Evolutionary conservation across 2,329 filamentous ascomycete genomes (phyloP).

Genomic region (Trichoderma lentiforme): DNA sequence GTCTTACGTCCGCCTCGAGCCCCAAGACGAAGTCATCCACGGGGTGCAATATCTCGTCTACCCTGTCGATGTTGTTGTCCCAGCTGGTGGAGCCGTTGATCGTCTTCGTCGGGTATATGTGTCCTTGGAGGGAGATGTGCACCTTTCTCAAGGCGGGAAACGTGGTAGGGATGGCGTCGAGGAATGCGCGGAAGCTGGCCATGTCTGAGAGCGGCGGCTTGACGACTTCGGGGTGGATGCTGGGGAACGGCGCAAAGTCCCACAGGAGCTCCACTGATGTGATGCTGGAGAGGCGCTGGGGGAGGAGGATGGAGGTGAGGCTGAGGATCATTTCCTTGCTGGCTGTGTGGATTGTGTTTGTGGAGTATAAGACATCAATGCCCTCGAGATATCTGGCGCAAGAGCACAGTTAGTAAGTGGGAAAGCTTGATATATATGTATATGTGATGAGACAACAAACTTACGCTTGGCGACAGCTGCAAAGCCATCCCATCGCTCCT

Average conservation of each 20-base stretch:
- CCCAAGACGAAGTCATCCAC: slow-evolving; percentile 25
- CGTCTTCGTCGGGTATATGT: slow-evolving; percentile 1
- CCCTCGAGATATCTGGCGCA: slow-evolving; percentile 28
- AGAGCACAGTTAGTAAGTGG: background rate
- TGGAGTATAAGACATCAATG: slow-evolving; percentile 30
- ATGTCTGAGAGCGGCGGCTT: slow-evolving; percentile 7
- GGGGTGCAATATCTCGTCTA: slow-evolving; percentile 5
- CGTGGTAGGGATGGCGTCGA: slow-evolving; percentile 19
- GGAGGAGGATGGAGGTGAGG: slow-evolving; percentile 22
- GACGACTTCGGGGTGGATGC: background rate
- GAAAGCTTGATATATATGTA: background rate
- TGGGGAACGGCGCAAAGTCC: slow-evolving; percentile 22
- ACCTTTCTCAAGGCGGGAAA: slow-evolving; percentile 21
- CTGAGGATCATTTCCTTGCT: slow-evolving; percentile 23
- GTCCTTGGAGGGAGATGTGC: slow-evolving; percentile 23
- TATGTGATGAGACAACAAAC: background rate
- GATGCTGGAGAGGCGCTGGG: slow-evolving; percentile 24
- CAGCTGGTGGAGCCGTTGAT: background rate
- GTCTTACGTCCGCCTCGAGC: slow-evolving; percentile 17
- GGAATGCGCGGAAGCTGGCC: slow-evolving; percentile 21
- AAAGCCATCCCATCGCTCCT: slow-evolving; percentile 32
- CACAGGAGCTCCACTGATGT: slow-evolving; percentile 27
- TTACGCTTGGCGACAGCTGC: slow-evolving; percentile 31
- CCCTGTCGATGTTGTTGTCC: background rate
- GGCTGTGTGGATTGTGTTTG: slow-evolving; percentile 28